Base-by-base conservation (phyloP, 2,329 filamentous ascomycete genomes). In the Neofusicoccum parvum region DNA sequence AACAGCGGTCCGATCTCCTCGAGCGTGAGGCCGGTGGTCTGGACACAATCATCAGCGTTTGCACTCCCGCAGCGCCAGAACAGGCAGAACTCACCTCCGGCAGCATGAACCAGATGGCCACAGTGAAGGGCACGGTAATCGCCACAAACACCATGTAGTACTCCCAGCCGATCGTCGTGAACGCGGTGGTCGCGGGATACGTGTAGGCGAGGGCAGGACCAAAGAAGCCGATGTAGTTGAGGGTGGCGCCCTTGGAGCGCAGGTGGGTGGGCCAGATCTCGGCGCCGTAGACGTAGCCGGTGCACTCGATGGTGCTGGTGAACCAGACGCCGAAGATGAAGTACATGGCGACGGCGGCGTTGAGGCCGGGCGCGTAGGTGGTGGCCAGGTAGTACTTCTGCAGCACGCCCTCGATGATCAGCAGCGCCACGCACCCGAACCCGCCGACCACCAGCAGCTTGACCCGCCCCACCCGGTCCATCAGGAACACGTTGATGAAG, bases 211-310 rank as follows among this genome's bases (percentile, higher is more conserved):
- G 66, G 9, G 70, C 64, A 45, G 68, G 70, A 32, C 58, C 68
- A 45, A 73, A 75, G 68, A 75, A 74, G 14, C 68, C 69, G 14
- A 67, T 67, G 56, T 68, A 70, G 63, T 56, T 68, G 65, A 64
- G 56, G 41, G 64, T 67, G 34, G 50, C 49, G 36, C 70, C 68
- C 62, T 73, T 65, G 63, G 69, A 71, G n/a, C 73, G 54, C n/a
- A 66, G 64, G 64, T 76, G 73, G 3, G 75, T 78, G 6, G 75
- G 75, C 71, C 73, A 77, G 34, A 77, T 76, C 63, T 78, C 75
- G 15, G 70, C 72, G 11, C 69, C 70, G 51, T 78, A 78, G 15
- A 75, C 73, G 48, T 76, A 76, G 6, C 69, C 62, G 0, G 71
- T 70, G 49, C 72, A 72, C 45, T 75, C 73, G 39, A 74, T 67